These are phyloP conservation scores for Styphnolobium japonicum DNA, from an alignment of 306 rosid genomes.

Conservation along the genomic window DNA sequence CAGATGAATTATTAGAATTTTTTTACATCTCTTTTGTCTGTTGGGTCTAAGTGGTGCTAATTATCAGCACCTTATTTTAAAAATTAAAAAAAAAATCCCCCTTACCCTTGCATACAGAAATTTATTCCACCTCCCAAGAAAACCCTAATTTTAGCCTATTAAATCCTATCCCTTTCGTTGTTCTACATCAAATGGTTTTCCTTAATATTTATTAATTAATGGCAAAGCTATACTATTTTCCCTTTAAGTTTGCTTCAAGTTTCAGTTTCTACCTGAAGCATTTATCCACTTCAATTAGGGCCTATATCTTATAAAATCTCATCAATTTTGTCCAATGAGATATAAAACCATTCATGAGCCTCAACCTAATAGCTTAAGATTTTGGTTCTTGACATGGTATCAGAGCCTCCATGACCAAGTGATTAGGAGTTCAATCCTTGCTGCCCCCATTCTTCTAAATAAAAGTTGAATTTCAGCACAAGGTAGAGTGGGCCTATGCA, in stretches of 20 bases:
- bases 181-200: not conserved
- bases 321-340: too few relatives aligned
- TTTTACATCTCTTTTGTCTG: not conserved
- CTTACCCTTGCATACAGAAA: not conserved
- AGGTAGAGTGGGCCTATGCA: too few relatives aligned
- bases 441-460: too few relatives aligned
- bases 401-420: too few relatives aligned
- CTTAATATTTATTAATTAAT: not conserved
- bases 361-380: too few relatives aligned
- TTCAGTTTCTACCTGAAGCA: not conserved
- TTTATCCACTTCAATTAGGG: not conserved
- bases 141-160: too few relatives aligned
- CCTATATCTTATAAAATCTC: not conserved
- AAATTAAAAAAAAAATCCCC: too few relatives aligned
- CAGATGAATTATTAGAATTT: not conserved
- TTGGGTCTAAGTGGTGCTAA: not conserved
- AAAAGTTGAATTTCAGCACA: too few relatives aligned
- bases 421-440: too few relatives aligned
- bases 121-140: not conserved
- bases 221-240: not conserved
- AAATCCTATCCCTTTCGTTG: not conserved
- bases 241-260: not conserved
- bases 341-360: too few relatives aligned
- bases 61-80: not conserved
- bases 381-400: too few relatives aligned